These are phyloP conservation scores for Ophiostoma tasmaniense DNA, from an alignment of 2,329 filamentous ascomycete genomes.

Conservation along the genomic window DNA sequence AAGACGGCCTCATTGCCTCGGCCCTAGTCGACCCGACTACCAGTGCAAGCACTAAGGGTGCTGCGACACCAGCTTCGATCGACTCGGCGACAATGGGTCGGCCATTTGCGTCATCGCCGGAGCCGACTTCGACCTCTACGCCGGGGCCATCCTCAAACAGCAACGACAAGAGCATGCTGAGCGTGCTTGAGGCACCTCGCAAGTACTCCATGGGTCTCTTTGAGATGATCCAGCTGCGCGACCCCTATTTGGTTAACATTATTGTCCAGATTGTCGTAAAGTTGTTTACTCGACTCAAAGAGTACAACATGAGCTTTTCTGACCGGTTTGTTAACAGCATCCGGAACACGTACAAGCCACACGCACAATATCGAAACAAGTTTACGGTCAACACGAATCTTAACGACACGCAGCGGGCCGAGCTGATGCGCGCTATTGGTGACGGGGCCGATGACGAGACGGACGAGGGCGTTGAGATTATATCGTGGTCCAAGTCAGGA, in stretches of 20 bases:
- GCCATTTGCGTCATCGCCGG: background rate
- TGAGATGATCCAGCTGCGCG: conserved; percentile 83
- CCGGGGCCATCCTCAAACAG: conserved; percentile 12
- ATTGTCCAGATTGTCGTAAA: conserved; percentile 78
- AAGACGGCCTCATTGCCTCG: conserved; percentile 74
- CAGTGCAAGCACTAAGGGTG: conserved; percentile 19
- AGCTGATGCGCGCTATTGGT: conserved; percentile 58
- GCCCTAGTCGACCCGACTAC: conserved; percentile 39
- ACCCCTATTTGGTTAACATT: conserved; percentile 74
- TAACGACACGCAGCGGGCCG: conserved; percentile 72
- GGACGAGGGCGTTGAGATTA: conserved; percentile 12
- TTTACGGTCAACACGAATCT: conserved; percentile 68
- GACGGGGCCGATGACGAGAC: conserved; percentile 41
- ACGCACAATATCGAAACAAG: conserved; percentile 44
- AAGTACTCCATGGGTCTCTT: conserved; percentile 60
- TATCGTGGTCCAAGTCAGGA: conserved; percentile 29
- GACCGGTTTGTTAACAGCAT: conserved; percentile 43
- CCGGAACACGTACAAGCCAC: conserved; percentile 57
- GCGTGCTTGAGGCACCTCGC: conserved; percentile 56
- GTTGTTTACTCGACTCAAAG: conserved; percentile 70
- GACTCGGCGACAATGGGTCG: background rate
- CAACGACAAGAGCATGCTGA: conserved; percentile 28
- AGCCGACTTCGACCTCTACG: background rate
- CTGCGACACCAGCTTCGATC: background rate
- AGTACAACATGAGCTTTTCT: conserved; percentile 65